Evolutionary conservation across 495 filamentous ascomycete species (phyloP).

Genomic region (Hypoxylon crocopeplum): DNA sequence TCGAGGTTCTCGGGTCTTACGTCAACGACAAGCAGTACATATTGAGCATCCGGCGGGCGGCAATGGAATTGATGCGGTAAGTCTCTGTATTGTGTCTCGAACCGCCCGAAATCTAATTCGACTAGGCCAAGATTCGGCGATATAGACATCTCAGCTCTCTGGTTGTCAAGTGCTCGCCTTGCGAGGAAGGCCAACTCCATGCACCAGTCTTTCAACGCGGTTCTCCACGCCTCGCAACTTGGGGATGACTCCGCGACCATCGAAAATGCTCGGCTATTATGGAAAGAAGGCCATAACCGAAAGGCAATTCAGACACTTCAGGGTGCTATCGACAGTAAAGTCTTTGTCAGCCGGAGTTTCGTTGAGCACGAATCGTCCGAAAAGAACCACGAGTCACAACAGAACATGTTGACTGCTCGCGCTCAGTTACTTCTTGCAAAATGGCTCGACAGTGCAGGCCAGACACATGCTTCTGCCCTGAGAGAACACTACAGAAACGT

Average conservation of each 20-base stretch:
- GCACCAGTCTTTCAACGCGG: slow-evolving; percentile 89
- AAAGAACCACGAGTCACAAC: slow-evolving; percentile 52
- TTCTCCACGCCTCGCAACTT: slow-evolving; percentile 84
- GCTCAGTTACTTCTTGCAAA: slow-evolving; percentile 91
- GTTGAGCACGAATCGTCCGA: slow-evolving; percentile 53
- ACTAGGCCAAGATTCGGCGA: slow-evolving; percentile 58
- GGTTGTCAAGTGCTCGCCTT: slow-evolving; percentile 85
- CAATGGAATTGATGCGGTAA: slow-evolving; percentile 77
- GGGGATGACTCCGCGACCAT: slow-evolving; percentile 86
- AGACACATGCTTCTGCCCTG: slow-evolving; percentile 80
- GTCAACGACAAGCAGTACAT: slow-evolving; percentile 92
- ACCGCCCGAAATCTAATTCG: slow-evolving; percentile 46
- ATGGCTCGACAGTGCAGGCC: slow-evolving; percentile 92
- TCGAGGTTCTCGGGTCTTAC: slow-evolving; percentile 86
- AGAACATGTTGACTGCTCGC: slow-evolving; percentile 64
- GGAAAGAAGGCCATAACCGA: slow-evolving; percentile 91
- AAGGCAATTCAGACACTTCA: slow-evolving; percentile 93
- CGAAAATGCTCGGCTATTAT: slow-evolving; percentile 91
- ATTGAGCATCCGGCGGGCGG: slow-evolving; percentile 82
- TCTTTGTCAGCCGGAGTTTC: slow-evolving; percentile 57
- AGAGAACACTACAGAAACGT: slow-evolving; percentile 81
- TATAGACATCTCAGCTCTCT: slow-evolving; percentile 78
- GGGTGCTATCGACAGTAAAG: slow-evolving; percentile 78
- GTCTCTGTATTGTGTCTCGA: slow-evolving; percentile 16
- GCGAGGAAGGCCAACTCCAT: slow-evolving; percentile 83